phyloP scores from a whole-genome alignment of 2,329 filamentous ascomycete species.

The Septoria petroselini region DNA sequence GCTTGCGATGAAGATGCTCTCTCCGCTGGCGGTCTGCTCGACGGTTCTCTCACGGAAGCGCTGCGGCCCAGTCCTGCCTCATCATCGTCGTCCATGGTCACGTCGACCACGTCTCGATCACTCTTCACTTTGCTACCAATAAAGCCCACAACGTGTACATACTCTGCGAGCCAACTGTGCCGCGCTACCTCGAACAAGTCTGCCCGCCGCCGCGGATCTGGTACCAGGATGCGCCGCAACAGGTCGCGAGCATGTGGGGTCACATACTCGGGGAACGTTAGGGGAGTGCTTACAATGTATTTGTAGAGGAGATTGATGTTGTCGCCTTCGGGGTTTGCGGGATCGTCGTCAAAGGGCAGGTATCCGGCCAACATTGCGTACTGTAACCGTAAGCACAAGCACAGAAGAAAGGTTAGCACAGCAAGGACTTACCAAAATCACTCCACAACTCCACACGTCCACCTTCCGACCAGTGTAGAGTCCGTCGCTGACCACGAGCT shows the following conservation, averaged over 20 bases:
- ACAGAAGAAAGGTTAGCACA: not conserved
- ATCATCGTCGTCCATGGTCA: conserved; percentile 60
- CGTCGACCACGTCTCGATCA: conserved; percentile 77
- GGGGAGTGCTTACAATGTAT: conserved; percentile 94
- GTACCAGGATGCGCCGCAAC: conserved; percentile 86
- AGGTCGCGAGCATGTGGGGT: conserved; percentile 94
- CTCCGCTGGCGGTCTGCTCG: conserved; percentile 46
- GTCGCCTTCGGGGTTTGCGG: conserved; percentile 95
- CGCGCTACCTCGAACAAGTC: conserved; percentile 96
- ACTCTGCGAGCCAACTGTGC: conserved; percentile 97
- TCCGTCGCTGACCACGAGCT: conserved; percentile 95
- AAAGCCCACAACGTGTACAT: conserved; percentile 91
- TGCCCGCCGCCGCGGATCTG: conserved; percentile 88
- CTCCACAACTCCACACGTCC: conserved; percentile 98
- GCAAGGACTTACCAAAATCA: conserved; percentile 75
- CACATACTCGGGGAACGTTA: conserved; percentile 98
- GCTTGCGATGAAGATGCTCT: conserved; percentile 18
- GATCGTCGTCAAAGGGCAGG: conserved; percentile 95
- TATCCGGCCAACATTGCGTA: conserved; percentile 99
- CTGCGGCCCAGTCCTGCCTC: conserved; percentile 73
- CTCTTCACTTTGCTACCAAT: conserved; percentile 95
- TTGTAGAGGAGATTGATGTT: conserved; percentile 99
- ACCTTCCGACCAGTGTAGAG: conserved; percentile 97
- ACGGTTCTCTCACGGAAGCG: conserved; percentile 84
- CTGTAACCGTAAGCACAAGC: conserved; percentile 48